Evolutionary conservation across 2,329 filamentous ascomycete species (phyloP), one percentile per base, ranked within the genome.

Genomic region (Ophiognomonia clavigignenti-juglandacearum): DNA sequence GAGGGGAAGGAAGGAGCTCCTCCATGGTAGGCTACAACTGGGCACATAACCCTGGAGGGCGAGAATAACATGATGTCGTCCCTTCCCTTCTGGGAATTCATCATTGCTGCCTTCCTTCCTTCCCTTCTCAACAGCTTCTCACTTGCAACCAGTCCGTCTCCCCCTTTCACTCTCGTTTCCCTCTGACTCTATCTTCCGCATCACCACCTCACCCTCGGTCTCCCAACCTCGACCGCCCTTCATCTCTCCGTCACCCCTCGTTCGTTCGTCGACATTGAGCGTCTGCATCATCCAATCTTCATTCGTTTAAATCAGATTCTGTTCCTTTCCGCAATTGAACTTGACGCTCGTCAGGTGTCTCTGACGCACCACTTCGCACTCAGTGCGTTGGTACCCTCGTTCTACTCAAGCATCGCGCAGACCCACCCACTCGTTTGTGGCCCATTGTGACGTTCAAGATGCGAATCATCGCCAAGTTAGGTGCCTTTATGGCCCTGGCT

Each of bases 401-500:
- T 49, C 22, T n/a, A n/a, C 8, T 19, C 22, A n/a, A 3, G 18
- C 20, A 8, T 19, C 22, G 13, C 2, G 18, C 20, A 8, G 19
- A 41, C n/a, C 39, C 38, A 5, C 20, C 41, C 9, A 27, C 10
- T 26, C 39, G 27, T 41, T 40, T 39, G 41, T 27, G 24, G 10
- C 38, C 32, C 8, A 24, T 43, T 18, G 35, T 18, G 8, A n/a
- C 39, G 45, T 19, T 39, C 56, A 63, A 54, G 56, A 74, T 74
- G 71, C 69, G 67, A 59, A 56, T 60, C 45, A 50, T 53, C 50
- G 56, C 61, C 39, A 59, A 64, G 48, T 51, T 72, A 50, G 59
- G 62, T 53, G 60, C 60, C 57, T 45, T 72, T 38, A 50, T 59
- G 55, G 64, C 63, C 55, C 52, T 65, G 48, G 60, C 64, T 47